phyloP scores from a whole-genome alignment of 495 filamentous ascomycete genomes.

The Aspergillus wentii region DNA sequence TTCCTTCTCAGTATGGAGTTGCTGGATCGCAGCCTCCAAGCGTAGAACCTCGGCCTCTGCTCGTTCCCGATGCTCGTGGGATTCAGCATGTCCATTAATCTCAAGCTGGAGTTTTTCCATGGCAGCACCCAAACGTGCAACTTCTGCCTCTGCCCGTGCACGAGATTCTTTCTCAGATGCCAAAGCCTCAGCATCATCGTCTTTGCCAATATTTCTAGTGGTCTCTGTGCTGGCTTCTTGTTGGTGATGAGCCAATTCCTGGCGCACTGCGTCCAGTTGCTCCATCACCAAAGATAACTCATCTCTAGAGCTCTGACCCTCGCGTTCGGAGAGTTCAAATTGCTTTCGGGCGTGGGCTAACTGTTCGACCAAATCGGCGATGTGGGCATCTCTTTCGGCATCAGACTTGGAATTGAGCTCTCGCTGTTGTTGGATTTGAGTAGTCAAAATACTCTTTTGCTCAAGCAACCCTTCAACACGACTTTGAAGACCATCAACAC shows the following conservation, averaged over 20 bases:
- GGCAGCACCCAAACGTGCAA: slow-evolving; percentile 13
- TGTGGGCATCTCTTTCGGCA: slow-evolving; percentile 49
- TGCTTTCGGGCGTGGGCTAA: slow-evolving; percentile 36
- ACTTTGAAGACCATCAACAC: slow-evolving; percentile 68
- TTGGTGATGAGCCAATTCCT: slow-evolving; percentile 24
- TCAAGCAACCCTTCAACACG: slow-evolving; percentile 58
- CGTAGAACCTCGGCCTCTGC: slow-evolving; percentile 7
- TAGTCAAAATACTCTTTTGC: slow-evolving; percentile 76
- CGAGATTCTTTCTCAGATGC: slow-evolving; percentile 55
- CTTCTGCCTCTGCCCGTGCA: slow-evolving; percentile 10
- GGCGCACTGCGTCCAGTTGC: slow-evolving; percentile 42
- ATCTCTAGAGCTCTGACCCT: slow-evolving; percentile 32
- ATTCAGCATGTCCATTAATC: too few species aligned
- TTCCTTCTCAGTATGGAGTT: slow-evolving; percentile 6
- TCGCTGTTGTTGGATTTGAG: slow-evolving; percentile 89
- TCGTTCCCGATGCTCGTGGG: too few species aligned
- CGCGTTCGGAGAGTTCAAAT: slow-evolving; percentile 32
- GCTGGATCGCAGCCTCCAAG: slow-evolving; percentile 10
- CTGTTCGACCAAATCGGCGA: slow-evolving; percentile 47
- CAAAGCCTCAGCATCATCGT: slow-evolving; percentile 21
- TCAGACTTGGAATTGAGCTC: slow-evolving; percentile 72
- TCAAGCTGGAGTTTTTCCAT: slow-evolving; percentile 18
- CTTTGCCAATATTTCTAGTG: not conserved
- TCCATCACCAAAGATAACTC: slow-evolving; percentile 39
- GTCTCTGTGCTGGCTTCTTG: slow-evolving; percentile 18